Evolutionary conservation across 257 asterid species (phyloP).

Genomic region (Eucommia ulmoides): DNA sequence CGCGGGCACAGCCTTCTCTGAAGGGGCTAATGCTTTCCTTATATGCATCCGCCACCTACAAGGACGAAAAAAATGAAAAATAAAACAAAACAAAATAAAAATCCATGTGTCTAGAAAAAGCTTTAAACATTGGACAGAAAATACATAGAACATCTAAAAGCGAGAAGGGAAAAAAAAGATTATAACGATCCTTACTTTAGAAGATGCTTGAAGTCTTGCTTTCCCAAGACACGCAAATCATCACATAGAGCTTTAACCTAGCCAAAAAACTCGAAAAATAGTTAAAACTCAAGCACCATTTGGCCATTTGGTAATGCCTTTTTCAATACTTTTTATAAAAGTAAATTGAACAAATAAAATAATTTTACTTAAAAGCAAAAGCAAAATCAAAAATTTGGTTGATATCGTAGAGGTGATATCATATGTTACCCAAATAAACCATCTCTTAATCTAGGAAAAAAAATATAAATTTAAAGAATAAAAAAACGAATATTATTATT

Average conservation of each 20-base stretch:
- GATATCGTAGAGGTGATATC: no score
- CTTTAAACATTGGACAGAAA: not conserved
- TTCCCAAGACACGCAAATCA: slow-evolving; percentile 74
- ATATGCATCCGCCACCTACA: slow-evolving; percentile 75
- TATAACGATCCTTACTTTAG: slow-evolving; percentile 42
- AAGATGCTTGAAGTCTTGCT: slow-evolving; percentile 84
- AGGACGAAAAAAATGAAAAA: not conserved
- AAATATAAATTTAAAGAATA: no score
- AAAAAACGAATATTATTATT: no score
- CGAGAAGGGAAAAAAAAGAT: not conserved
- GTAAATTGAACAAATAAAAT: no score
- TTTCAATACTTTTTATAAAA: no score
- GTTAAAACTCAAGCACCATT: no score
- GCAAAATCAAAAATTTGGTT: no score
- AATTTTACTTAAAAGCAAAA: slow-evolving; percentile 6
- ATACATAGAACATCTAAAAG: not conserved
- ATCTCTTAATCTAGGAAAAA: no score
- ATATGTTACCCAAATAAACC: no score
- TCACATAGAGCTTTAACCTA: slow-evolving; percentile 85
- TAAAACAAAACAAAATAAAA: not conserved
- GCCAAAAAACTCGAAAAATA: no score
- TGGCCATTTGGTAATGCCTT: no score
- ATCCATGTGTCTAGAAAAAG: not conserved
- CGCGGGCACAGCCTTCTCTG: slow-evolving; percentile 34
- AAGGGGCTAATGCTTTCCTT: slow-evolving; percentile 72